phyloP scores from a whole-genome alignment of 306 rosid species.

The Corylus avellana region DNA sequence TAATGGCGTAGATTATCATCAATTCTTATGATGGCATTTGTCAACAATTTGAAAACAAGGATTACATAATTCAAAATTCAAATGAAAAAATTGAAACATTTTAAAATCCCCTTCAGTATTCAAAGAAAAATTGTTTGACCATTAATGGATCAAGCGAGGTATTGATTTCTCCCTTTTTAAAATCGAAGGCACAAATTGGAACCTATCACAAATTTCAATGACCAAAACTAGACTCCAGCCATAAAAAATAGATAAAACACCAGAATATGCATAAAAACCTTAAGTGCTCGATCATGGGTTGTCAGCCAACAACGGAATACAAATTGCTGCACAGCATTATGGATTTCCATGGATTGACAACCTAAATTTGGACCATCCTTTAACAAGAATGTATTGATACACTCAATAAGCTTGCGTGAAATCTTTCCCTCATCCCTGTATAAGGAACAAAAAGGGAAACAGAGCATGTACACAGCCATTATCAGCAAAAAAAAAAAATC shows the following conservation, averaged over 20 bases:
- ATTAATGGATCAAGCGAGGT: too few species aligned
- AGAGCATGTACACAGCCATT: slow-evolving; percentile 20
- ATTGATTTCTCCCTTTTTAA: background rate
- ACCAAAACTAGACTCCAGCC: background rate
- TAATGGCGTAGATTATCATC: background rate
- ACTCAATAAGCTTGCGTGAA: slow-evolving; percentile 86
- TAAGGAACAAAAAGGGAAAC: slow-evolving; percentile 28
- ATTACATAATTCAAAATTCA: background rate
- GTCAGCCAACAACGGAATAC: slow-evolving; percentile 80
- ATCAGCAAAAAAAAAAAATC: slow-evolving; percentile 6
- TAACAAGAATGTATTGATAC: slow-evolving; percentile 74
- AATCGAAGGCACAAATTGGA: background rate
- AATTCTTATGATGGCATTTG: background rate
- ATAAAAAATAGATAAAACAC: background rate
- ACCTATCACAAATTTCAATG: background rate
- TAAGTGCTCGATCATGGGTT: slow-evolving; percentile 86
- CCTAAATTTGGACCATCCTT: slow-evolving; percentile 95
- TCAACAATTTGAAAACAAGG: background rate
- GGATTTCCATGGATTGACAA: slow-evolving; percentile 61
- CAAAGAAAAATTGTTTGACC: too few species aligned
- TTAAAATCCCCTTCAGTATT: too few species aligned
- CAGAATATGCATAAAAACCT: slow-evolving; percentile 50
- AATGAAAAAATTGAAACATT: background rate
- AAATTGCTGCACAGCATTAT: slow-evolving; percentile 70
- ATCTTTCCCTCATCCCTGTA: slow-evolving; percentile 86